phyloP scores from a whole-genome alignment of 2,329 filamentous ascomycete genomes.

The Eutypella sp. region DNA sequence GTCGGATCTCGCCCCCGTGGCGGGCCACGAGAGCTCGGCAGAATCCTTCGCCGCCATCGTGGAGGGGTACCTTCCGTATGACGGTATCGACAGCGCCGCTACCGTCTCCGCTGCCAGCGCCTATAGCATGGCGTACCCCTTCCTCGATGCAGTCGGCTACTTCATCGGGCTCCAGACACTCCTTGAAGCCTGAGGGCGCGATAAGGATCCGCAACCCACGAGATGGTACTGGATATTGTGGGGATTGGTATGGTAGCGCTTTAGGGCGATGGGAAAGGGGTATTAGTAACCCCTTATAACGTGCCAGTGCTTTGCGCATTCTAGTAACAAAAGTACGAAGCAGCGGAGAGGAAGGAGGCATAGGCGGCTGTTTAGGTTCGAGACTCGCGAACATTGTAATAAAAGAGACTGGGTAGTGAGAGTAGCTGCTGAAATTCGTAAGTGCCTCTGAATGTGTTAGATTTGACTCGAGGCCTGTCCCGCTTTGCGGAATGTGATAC shows the following conservation, averaged over 20 bases:
- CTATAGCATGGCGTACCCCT: slow-evolving; percentile 39
- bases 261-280: neutral
- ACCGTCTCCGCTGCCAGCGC: slow-evolving; percentile 12
- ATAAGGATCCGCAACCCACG: slow-evolving; percentile 33
- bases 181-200: slow-evolving; percentile 50
- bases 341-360: too few species aligned
- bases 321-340: too few species aligned
- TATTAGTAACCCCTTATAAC: too few species aligned
- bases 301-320: too few species aligned
- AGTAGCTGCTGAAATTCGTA: too few species aligned
- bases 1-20: slow-evolving; percentile 34
- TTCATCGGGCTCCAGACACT: slow-evolving; percentile 42
- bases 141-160: slow-evolving; percentile 46
- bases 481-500: too few species aligned
- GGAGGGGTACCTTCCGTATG: slow-evolving; percentile 43
- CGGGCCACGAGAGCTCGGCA: slow-evolving; percentile 39
- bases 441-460: too few species aligned
- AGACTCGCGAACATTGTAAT: too few species aligned
- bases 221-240: neutral
- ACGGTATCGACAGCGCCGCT: slow-evolving; percentile 17
- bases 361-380: too few species aligned
- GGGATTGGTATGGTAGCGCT: neutral
- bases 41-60: slow-evolving; percentile 51
- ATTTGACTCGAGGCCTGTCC: too few species aligned
- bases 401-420: too few species aligned